phyloP scores from a whole-genome alignment of 1,139 yeast species.

The Saccharomyces hybrid region DNA sequence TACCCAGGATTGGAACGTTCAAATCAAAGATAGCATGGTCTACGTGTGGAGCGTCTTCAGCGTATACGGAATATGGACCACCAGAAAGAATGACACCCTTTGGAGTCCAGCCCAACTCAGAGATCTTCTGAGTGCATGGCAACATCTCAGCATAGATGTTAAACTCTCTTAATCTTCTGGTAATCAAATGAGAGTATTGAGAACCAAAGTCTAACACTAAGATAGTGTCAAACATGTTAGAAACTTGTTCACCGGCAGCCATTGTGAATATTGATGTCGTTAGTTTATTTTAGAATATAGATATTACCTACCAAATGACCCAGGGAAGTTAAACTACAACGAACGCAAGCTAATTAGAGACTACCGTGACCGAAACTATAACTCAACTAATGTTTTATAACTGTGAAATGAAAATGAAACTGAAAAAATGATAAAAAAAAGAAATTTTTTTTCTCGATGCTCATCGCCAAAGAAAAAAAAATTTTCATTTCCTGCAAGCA shows the following conservation, averaged over 20 bases:
- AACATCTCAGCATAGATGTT: slow-evolving; percentile 98
- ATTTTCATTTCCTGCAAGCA: not conserved
- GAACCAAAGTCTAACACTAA: slow-evolving; percentile 97
- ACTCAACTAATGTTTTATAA: not conserved
- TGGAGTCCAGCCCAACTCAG: slow-evolving; percentile 90
- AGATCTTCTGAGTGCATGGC: slow-evolving; percentile 95
- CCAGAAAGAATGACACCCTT: slow-evolving; percentile 95
- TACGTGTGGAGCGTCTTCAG: slow-evolving; percentile 92
- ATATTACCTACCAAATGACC: not conserved
- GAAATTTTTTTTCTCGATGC: not conserved
- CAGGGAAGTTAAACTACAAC: not conserved
- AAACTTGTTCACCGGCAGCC: slow-evolving; percentile 49
- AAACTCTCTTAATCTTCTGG: slow-evolving; percentile 96
- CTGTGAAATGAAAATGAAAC: slow-evolving; percentile 35
- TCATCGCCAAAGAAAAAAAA: not conserved
- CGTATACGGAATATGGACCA: slow-evolving; percentile 97
- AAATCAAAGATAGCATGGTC: slow-evolving; percentile 89
- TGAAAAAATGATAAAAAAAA: slow-evolving; percentile 22
- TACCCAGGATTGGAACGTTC: slow-evolving; percentile 91
- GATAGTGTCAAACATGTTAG: slow-evolving; percentile 89
- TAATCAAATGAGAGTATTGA: slow-evolving; percentile 93
- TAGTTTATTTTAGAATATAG: not conserved
- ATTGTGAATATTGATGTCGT: slow-evolving; percentile 41
- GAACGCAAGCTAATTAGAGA: not conserved
- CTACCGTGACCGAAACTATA: not conserved